phyloP scores from a whole-genome alignment of 805 yeast genomes.

The Ogataea nonfermentans region DNA sequence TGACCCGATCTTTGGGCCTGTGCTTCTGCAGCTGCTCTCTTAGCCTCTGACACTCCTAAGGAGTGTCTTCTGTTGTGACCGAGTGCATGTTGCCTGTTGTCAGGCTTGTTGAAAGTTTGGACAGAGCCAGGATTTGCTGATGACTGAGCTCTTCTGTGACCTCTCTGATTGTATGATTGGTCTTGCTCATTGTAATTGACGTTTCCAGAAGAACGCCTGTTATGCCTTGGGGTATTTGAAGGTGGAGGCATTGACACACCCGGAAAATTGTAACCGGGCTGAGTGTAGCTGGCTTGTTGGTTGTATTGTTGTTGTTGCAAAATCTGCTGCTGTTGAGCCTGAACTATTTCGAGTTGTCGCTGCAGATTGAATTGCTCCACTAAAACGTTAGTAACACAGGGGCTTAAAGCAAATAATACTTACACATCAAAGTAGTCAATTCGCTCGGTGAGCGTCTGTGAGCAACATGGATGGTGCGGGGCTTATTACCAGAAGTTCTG shows the following conservation, averaged over 20 bases:
- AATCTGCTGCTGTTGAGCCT: constrained; percentile 88
- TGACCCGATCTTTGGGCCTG: constrained; percentile 61
- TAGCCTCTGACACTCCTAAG: constrained; percentile 87
- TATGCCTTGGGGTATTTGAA: constrained; percentile 31
- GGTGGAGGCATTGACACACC: constrained; percentile 29
- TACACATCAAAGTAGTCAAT: constrained; percentile 83
- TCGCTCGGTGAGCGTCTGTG: constrained; percentile 96
- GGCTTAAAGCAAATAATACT: constrained; percentile 22
- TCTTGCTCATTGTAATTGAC: constrained; percentile 17
- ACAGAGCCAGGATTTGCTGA: constrained; percentile 27
- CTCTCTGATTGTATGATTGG: constrained; percentile 19
- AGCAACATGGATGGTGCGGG: constrained; percentile 83
- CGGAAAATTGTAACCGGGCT: constrained; percentile 24
- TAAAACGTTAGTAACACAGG: constrained; percentile 22
- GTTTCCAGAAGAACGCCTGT: constrained; percentile 32
- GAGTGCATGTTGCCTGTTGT: constrained; percentile 34
- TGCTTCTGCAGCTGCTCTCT: constrained; percentile 92
- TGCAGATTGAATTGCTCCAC: constrained; percentile 87
- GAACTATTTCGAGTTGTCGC: constrained; percentile 88
- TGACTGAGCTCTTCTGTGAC: constrained; percentile 50
- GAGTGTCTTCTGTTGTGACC: constrained; percentile 94
- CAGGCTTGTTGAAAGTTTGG: constrained; percentile 21
- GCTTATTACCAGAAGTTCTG: constrained; percentile 36
- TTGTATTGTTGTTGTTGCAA: constrained; percentile 59
- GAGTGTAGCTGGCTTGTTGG: constrained; percentile 27